Evolutionary conservation across 2,329 filamentous ascomycete genomes (phyloP).

Genomic region (Aspergillus viridinutans): DNA sequence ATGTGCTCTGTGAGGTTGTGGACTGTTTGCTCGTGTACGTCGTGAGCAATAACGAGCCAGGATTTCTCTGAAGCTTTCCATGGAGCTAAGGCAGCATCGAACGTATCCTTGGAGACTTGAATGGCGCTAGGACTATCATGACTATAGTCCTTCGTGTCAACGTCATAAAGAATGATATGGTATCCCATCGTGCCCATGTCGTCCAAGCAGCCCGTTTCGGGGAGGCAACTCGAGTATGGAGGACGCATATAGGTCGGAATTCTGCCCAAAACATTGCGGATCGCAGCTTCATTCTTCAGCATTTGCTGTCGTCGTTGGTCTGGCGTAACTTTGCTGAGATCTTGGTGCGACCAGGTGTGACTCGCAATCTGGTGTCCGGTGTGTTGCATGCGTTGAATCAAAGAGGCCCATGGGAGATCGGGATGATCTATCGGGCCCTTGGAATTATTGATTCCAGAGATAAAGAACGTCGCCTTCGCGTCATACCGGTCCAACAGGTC

Average conservation of each 20-base stretch:
- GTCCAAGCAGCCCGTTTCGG: conserved; percentile 34
- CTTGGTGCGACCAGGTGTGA: conserved; percentile 51
- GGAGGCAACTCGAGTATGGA: conserved; percentile 44
- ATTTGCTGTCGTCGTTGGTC: conserved; percentile 41
- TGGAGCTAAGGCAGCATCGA: conserved; percentile 29
- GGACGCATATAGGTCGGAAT: conserved; percentile 53
- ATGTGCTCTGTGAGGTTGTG: conserved; percentile 41
- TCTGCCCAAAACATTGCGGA: conserved; percentile 46
- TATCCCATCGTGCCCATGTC: conserved; percentile 47
- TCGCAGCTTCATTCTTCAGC: conserved; percentile 45
- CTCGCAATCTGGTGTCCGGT: conserved; percentile 50
- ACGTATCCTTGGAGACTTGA: conserved; percentile 38
- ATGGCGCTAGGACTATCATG: conserved; percentile 35
- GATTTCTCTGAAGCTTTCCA: conserved; percentile 26
- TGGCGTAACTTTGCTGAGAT: conserved; percentile 39
- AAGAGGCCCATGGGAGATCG: conserved; percentile 33
- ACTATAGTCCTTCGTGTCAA: conserved; percentile 47
- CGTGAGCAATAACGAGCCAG: conserved; percentile 41
- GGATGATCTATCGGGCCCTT: conserved; percentile 44
- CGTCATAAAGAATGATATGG: conserved; percentile 45
- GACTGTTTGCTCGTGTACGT: conserved; percentile 42
- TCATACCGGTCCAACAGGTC: conserved; percentile 57
- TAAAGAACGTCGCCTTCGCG: conserved; percentile 65
- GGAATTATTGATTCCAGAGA: conserved; percentile 49
- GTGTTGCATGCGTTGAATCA: conserved; percentile 40